Conservation (phyloP, 2,329 filamentous ascomycete species). For the Zymoseptoria pseudotritici region DNA sequence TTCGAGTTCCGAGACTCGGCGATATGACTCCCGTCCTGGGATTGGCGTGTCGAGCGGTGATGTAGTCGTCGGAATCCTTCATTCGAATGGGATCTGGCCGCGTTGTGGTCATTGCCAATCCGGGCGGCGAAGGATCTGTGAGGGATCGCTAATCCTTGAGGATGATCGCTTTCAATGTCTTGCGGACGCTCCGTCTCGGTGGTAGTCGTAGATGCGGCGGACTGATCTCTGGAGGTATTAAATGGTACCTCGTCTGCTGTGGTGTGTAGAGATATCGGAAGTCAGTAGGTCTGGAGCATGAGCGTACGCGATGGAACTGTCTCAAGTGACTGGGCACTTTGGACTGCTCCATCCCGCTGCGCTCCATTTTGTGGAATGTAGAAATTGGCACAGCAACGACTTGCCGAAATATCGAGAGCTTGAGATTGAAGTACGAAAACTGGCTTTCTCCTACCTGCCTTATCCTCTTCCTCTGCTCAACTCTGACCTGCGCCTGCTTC, state of each 20-base stretch:
- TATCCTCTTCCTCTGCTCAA: not conserved
- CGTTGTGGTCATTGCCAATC: not conserved
- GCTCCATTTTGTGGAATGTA: slow-evolving; percentile 8
- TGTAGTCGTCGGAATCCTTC: slow-evolving; percentile 31
- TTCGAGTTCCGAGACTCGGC: slow-evolving; percentile 23
- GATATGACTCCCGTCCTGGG: slow-evolving; percentile 29
- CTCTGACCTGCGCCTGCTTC: not conserved
- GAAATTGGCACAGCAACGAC: slow-evolving; percentile 9
- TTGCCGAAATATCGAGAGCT: not conserved
- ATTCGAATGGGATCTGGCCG: slow-evolving; percentile 22
- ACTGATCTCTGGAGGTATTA: slow-evolving; percentile 10
- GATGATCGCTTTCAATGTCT: slow-evolving; percentile 15
- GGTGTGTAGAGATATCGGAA: slow-evolving; percentile 1
- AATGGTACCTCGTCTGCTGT: not conserved
- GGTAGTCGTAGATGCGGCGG: slow-evolving; percentile 14
- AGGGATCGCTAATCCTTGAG: slow-evolving; percentile 8
- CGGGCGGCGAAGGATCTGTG: not conserved
- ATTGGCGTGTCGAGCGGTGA: slow-evolving; percentile 30
- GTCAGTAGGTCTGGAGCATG: slow-evolving; percentile 4
- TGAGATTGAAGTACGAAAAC: not conserved
- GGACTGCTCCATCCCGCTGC: slow-evolving; percentile 6
- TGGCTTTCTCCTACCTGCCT: not conserved
- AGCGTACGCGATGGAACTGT: slow-evolving; percentile 6
- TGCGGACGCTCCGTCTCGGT: slow-evolving; percentile 7
- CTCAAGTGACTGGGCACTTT: slow-evolving; percentile 9